Evolutionary conservation across 192 early-diverging fungal species (phyloP), one percentile per base, ranked within the genome.

Genomic region (Backusella tarrabulga): DNA sequence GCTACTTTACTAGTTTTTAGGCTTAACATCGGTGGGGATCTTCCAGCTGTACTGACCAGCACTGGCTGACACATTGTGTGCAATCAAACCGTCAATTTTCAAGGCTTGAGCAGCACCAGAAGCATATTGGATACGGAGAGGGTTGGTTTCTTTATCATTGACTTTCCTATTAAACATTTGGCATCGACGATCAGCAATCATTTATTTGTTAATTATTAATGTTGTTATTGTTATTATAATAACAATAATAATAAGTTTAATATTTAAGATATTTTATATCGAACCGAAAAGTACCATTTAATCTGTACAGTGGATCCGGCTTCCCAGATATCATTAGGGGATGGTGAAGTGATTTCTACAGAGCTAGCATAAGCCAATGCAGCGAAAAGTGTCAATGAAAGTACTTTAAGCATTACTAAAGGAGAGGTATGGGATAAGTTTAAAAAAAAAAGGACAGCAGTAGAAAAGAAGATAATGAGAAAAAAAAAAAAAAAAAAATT

Each of bases 1-100:
- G 19, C 3, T 6, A 23, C 52, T 63, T 63, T 74, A 74, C 73
- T 74, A 74, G 29, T 66, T 74, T 35, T 66, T 74, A n/a, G 73
- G 29, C 54, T 66, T 66, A 23, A 74, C 32, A 29, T 34, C 56
- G 3, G 5, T 34, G 12, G 73, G 73, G 29, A 74, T 29, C 35
- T 34, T 74, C 73, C 73, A 74, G 11, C 11, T 26, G 9, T 74
- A 74, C 2, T 54, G 40, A 56, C 73, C 73, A 14, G 17, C 5
- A 15, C 34, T 14, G 29, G 36, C 19, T 5, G 50, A 12, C 8
- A 74, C 56, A 74, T 40, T 66, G 9, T 56, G 34, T 23, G 73
- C 73, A 74, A 74, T 74, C 3, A 74, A 35, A 1, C 56, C 52
- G 35, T 74, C 38, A 36, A 74, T 44, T 8, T 34, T 26, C 14